Evolutionary conservation across 2,329 filamentous ascomycete genomes (phyloP).

Genomic region (Leptographium flavum): DNA sequence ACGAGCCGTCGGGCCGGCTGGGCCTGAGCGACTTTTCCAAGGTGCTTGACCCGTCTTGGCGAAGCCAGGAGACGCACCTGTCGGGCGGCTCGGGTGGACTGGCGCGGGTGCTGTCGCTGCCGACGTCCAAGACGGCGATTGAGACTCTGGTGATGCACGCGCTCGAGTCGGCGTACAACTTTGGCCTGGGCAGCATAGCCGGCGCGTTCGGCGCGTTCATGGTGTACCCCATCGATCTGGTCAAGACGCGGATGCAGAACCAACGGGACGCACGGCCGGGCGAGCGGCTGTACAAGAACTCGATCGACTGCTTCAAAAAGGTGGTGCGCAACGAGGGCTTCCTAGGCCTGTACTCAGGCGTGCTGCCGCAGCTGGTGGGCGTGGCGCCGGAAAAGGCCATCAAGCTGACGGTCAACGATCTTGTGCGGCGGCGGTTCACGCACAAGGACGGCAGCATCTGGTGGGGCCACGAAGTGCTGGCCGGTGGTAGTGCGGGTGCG

Average conservation of each 20-base stretch:
- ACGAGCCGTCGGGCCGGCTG: conserved; percentile 76
- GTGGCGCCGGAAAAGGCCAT: conserved; percentile 99
- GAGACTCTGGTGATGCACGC: conserved; percentile 47
- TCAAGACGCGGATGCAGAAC: conserved; percentile 98
- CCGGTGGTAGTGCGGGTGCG: conserved; percentile 77
- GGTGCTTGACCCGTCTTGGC: conserved; percentile 89
- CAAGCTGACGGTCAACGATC: conserved; percentile 95
- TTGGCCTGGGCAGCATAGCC: conserved; percentile 73
- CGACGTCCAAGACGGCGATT: conserved; percentile 26
- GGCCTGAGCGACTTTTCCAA: conserved; percentile 78
- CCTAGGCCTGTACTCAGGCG: conserved; percentile 81
- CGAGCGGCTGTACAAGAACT: conserved; percentile 90
- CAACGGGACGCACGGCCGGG: conserved; percentile 74
- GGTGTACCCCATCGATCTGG: conserved; percentile 97
- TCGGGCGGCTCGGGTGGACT: conserved; percentile 6
- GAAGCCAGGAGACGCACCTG: conserved; percentile 37
- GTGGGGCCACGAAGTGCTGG: conserved; percentile 59
- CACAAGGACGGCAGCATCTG: conserved; percentile 63
- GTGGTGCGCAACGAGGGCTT: conserved; percentile 88
- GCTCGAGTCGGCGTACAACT: conserved; percentile 76
- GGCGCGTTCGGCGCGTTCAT: conserved; percentile 98
- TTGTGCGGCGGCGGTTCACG: conserved; percentile 65
- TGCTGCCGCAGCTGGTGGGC: conserved; percentile 87
- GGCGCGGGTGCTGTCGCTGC: neutral
- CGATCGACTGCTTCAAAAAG: conserved; percentile 85